Percentiles rank a stretch among this genome's conserved stretches.
phyloP scores from a whole-genome alignment of 257 asterid genomes.

The Linderniella brevidens region DNA sequence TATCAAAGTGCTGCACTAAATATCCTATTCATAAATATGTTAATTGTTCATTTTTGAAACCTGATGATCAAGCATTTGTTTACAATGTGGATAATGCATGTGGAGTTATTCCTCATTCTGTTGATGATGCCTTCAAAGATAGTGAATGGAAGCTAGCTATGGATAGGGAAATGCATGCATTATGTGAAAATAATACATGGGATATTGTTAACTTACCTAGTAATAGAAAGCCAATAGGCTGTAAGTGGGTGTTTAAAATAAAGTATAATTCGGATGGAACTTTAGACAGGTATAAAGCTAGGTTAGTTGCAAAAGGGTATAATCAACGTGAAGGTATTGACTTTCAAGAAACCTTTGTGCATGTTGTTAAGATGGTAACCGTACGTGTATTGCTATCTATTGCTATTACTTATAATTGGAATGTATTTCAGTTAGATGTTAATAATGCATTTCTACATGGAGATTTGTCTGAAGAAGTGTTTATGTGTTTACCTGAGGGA shows the following conservation, averaged over 20 bases:
- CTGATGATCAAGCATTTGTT: neutral
- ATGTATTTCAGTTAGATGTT: neutral
- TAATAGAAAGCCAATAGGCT: neutral
- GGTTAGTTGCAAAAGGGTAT: neutral
- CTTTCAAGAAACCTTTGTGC: neutral
- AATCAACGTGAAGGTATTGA: conserved; percentile 1
- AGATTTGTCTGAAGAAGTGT: neutral
- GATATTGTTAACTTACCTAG: neutral
- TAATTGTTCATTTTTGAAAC: too few species aligned
- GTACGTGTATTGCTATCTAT: neutral
- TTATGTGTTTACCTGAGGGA: neutral
- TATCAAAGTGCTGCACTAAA: too few species aligned
- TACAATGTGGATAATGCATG: neutral
- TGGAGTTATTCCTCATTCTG: neutral
- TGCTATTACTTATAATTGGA: neutral
- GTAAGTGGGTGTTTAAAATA: neutral
- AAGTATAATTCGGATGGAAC: neutral
- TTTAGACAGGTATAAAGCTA: neutral
- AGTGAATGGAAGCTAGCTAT: neutral
- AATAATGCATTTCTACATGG: neutral
- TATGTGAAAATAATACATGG: neutral
- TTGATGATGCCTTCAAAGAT: neutral
- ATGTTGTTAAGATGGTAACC: neutral
- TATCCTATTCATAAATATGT: too few species aligned
- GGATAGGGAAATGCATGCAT: neutral